phyloP scores from a whole-genome alignment of 495 filamentous ascomycete species.

The Xylaria telfairii region DNA sequence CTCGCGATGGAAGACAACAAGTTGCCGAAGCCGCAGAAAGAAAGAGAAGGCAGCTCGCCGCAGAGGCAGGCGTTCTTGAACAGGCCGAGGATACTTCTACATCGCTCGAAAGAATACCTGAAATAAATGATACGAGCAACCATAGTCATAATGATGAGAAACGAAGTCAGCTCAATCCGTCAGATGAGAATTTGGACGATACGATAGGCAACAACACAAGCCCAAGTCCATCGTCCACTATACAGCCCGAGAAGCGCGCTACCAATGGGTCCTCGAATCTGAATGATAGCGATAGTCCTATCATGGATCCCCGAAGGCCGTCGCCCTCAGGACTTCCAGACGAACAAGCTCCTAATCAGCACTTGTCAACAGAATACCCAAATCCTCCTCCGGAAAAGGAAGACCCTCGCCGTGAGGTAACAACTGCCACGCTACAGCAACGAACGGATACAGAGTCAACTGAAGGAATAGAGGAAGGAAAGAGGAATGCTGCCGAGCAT shows the following conservation, averaged over 20 bases:
- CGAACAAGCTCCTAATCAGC: not conserved
- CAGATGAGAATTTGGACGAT: not conserved
- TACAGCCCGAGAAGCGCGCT: not conserved
- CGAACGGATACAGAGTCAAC: constrained; percentile 20
- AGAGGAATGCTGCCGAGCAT: not conserved
- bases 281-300: not conserved
- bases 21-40: constrained; percentile 47
- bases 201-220: not conserved
- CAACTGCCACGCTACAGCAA: not conserved
- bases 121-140: not conserved
- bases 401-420: not conserved
- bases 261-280: not conserved
- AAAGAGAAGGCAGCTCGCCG: constrained; percentile 9
- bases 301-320: not conserved
- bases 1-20: constrained; percentile 58
- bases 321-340: not conserved
- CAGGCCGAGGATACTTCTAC: not conserved
- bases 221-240: not conserved
- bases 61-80: constrained; percentile 13
- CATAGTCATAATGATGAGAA: not conserved
- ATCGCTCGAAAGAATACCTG: not conserved
- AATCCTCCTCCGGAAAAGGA: not conserved
- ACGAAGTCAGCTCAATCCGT: not conserved
- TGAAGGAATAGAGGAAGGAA: constrained; percentile 6
- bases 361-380: not conserved